These are phyloP conservation scores for Colletotrichum lindemuthianum DNA, from an alignment of 2,329 filamentous ascomycete species.

Conservation along the genomic window DNA sequence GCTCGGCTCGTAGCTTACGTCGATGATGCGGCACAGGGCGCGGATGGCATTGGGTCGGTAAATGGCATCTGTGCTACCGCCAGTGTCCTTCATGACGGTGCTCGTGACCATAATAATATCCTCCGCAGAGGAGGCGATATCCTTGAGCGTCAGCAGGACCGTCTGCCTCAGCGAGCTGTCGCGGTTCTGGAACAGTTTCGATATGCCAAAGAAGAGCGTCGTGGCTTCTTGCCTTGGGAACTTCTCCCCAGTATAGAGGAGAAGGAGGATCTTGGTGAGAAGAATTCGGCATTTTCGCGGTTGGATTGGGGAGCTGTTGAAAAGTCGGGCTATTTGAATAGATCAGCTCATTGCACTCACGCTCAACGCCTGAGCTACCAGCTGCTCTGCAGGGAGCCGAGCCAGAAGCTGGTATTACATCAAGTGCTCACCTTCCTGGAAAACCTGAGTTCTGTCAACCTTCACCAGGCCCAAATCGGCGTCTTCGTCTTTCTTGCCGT, in stretches of 20 bases:
- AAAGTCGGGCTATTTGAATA: constrained; percentile 78
- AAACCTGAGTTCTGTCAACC: constrained; percentile 97
- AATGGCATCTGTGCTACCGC: constrained; percentile 91
- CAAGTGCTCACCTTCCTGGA: constrained; percentile 85
- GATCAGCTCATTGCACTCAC: too few relatives aligned
- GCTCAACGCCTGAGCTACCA: too few relatives aligned
- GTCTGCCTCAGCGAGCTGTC: constrained; percentile 98
- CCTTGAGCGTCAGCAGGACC: constrained; percentile 97
- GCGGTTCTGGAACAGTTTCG: constrained; percentile 99
- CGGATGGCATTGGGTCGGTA: constrained; percentile 97
- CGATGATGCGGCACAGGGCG: constrained; percentile 94
- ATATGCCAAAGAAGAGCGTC: constrained; percentile 98
- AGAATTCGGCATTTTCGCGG: constrained; percentile 97
- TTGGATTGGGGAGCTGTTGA: constrained; percentile 97
- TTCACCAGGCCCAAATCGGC: constrained; percentile 92
- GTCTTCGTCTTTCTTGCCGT: constrained; percentile 99
- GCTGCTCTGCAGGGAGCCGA: background rate
- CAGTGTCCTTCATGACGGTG: constrained; percentile 99
- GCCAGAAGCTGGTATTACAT: background rate
- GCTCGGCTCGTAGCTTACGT: constrained; percentile 66
- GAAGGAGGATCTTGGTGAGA: constrained; percentile 94
- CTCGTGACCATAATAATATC: constrained; percentile 99
- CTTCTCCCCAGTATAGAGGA: constrained; percentile 95
- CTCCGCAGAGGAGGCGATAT: constrained; percentile 86
- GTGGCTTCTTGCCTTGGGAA: constrained; percentile 98